Base-by-base conservation (phyloP, 2,329 filamentous ascomycete species). In the Diaporthe australafricana region DNA sequence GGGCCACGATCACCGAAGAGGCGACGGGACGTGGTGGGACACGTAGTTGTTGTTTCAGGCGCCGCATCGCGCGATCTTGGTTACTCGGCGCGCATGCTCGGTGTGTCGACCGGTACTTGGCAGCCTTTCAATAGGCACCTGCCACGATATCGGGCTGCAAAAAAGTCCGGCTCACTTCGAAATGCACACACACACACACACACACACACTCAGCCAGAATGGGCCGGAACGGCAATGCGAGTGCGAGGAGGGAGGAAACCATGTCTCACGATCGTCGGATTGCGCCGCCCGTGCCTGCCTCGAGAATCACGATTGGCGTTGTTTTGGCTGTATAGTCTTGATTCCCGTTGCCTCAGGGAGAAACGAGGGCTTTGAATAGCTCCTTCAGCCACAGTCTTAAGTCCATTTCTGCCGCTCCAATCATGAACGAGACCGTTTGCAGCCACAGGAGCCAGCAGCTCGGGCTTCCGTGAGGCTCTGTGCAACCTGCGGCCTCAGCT, bases 41-140 rank as follows among this genome's bases (percentile, higher is more conserved):
- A 50, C 60, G 60, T 30, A 65, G 25, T 27, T 55, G 20, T 25
- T 67, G 69, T 70, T 66, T 62, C 60, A 57, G 35, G 68, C 67
- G n/a, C 11, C 32, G 27, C 42, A 27, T 32, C 32, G 30, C 42
- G 45, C 32, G 52, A 60, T 56, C 57, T 47, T 55, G 45, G 32
- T 62, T 25, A 57, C 35, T 63, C 12, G 40, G 50, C 57, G 57
- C 57, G 27, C 42, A 53, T 40, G 9, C n/a, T 65, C 60, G 60
- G 60, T 65, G 30, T 45, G 30, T 48, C 45, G 27, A 35, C 45
- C 60, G 45, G 60, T 30, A 50, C 45, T 63, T 65, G 60, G 60
- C 60, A 45, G 20, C 17, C 20, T 11, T 14, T 16, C 38, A 40
- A 12, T 8, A 40, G 38, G 9, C 38, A 25, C 42, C 45, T n/a